These are phyloP conservation scores for Tolypocladium album DNA, from an alignment of 2,329 filamentous ascomycete species.

Conservation along the genomic window DNA sequence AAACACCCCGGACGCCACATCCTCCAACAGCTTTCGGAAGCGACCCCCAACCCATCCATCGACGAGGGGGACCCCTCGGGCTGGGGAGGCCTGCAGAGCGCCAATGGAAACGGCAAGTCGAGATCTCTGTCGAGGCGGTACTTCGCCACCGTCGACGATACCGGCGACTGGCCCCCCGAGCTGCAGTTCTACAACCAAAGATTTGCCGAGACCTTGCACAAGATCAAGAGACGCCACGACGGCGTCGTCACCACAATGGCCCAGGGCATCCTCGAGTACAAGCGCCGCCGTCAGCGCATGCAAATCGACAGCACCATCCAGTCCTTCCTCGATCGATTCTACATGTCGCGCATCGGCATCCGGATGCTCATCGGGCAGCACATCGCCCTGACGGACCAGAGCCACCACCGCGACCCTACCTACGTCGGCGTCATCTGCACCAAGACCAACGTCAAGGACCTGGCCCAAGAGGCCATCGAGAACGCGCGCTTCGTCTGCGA, in stretches of 20 bases:
- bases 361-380: constrained; percentile 99
- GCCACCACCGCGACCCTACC: constrained; percentile 75
- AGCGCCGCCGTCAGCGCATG: constrained; percentile 90
- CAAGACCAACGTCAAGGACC: constrained; percentile 89
- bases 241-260: constrained; percentile 96
- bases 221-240: constrained; percentile 93
- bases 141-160: constrained; percentile 85
- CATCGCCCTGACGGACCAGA: constrained; percentile 91
- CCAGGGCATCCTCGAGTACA: constrained; percentile 96
- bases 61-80: constrained; percentile 70
- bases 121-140: constrained; percentile 52
- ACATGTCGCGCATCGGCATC: constrained; percentile 99
- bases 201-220: constrained; percentile 80
- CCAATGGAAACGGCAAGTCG: constrained; percentile 35
- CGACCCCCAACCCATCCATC: constrained; percentile 84
- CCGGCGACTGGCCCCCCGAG: constrained; percentile 84
- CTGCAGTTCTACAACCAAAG: constrained; percentile 87
- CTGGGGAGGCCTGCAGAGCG: constrained; percentile 32
- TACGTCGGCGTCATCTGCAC: constrained; percentile 99
- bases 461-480: constrained; percentile 94
- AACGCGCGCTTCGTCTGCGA: constrained; percentile 99
- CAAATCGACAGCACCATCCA: constrained; percentile 98
- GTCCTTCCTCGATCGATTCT: constrained; percentile 95
- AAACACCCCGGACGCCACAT: constrained; percentile 45
- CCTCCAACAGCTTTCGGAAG: constrained; percentile 65